Conservation (phyloP, 2,329 filamentous ascomycete species). For the Aspergillus sp. region DNA sequence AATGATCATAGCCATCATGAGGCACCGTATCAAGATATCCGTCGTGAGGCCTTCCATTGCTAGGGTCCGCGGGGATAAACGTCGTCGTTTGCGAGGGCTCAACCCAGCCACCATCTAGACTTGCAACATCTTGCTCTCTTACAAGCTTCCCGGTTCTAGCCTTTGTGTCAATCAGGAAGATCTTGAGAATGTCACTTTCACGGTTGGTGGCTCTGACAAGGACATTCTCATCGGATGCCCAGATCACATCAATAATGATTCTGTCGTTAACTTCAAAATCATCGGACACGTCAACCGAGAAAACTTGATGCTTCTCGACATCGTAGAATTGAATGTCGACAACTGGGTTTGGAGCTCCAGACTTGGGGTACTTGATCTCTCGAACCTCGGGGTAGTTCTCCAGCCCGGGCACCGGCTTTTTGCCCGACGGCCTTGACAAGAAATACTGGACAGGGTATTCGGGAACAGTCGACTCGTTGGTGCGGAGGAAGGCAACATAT, state of each 20-base stretch:
- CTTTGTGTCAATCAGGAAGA: constrained; percentile 77
- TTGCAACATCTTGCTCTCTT: constrained; percentile 70
- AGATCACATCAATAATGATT: constrained; percentile 88
- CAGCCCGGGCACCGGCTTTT: constrained; percentile 61
- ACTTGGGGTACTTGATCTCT: constrained; percentile 95
- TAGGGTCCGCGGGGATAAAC: constrained; percentile 78
- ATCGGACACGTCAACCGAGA: constrained; percentile 70
- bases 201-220: constrained; percentile 90
- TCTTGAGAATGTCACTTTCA: constrained; percentile 84
- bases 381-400: constrained; percentile 87
- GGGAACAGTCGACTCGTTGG: constrained; percentile 87
- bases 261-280: constrained; percentile 78
- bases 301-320: constrained; percentile 68
- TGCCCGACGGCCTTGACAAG: constrained; percentile 76
- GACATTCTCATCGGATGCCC: constrained; percentile 75
- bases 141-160: constrained; percentile 71
- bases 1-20: constrained; percentile 78
- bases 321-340: constrained; percentile 90
- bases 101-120: constrained; percentile 95
- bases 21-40: constrained; percentile 93
- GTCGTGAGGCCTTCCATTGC: constrained; percentile 70
- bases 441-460: constrained; percentile 94
- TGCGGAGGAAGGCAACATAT: constrained; percentile 85
- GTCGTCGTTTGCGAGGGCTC: constrained; percentile 83
- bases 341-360: constrained; percentile 86